These are phyloP conservation scores for Dalbergia cochinchinensis DNA, from an alignment of 306 rosid genomes.

Conservation along the genomic window DNA sequence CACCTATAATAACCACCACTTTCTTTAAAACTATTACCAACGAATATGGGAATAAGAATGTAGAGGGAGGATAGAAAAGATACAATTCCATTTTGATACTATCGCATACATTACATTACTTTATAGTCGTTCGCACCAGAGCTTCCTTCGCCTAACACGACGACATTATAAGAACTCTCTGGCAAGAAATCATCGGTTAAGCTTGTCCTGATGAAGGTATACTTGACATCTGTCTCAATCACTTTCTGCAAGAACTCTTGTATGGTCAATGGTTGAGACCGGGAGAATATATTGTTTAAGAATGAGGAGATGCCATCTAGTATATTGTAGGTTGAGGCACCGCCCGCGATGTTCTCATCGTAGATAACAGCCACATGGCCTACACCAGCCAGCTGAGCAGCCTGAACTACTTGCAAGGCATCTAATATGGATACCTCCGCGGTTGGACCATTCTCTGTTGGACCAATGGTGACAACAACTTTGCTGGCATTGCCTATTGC, in stretches of 20 bases:
- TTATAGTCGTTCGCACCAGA: conserved; percentile 84
- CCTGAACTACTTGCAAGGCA: conserved; percentile 82
- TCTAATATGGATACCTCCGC: conserved; percentile 70
- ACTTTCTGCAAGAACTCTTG: conserved; percentile 78
- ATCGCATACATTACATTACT: conserved; percentile 99
- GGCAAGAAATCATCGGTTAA: conserved; percentile 81
- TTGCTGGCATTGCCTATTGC: conserved; percentile 98
- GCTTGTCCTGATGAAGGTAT: conserved; percentile 86
- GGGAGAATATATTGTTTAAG: conserved; percentile 80
- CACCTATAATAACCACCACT: conserved; percentile 59
- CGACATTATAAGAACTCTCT: conserved; percentile 79
- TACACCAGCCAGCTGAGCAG: conserved; percentile 89
- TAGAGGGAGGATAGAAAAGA: conserved; percentile 8
- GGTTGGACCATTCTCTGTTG: conserved; percentile 79
- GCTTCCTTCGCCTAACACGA: conserved; percentile 79
- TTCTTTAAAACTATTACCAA: conserved; percentile 14
- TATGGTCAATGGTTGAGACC: conserved; percentile 66
- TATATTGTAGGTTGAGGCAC: conserved; percentile 78
- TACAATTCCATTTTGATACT: conserved; percentile 52
- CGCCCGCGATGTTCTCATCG: conserved; percentile 48
- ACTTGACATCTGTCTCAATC: conserved; percentile 71
- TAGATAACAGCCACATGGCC: conserved; percentile 87
- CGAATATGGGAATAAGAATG: conserved; percentile 35
- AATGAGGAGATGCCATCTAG: conserved; percentile 86
- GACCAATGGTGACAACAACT: conserved; percentile 89